Evolutionary conservation across 352 stramenopile species (phyloP).

Genomic region (Phytophthora syringae): DNA sequence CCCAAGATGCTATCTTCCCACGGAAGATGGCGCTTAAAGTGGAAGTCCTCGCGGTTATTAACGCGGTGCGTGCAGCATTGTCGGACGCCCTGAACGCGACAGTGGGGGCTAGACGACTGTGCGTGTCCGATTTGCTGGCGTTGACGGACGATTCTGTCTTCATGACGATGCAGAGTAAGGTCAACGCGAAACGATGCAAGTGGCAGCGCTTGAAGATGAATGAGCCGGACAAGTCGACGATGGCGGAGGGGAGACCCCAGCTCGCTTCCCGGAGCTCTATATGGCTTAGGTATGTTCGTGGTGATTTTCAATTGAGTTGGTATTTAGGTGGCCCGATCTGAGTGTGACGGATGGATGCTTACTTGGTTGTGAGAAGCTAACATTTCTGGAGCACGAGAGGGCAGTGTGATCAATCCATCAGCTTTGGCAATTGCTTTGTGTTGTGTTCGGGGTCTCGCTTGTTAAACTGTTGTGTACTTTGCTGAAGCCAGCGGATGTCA

Average conservation of each 20-base stretch:
- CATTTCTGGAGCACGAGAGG: background rate
- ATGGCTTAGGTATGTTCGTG: slow-evolving; percentile 33
- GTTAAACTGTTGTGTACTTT: no score
- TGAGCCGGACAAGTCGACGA: slow-evolving; percentile 33
- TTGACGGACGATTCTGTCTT: slow-evolving; percentile 56
- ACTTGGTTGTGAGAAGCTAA: background rate
- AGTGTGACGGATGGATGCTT: slow-evolving; percentile 1
- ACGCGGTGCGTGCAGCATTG: slow-evolving; percentile 57
- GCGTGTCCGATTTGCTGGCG: slow-evolving; percentile 43
- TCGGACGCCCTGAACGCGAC: slow-evolving; percentile 60
- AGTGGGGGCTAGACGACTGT: slow-evolving; percentile 28
- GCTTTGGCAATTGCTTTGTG: slow-evolving; percentile 14
- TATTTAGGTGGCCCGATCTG: slow-evolving; percentile 12
- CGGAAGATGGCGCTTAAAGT: slow-evolving; percentile 52
- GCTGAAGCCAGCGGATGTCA: no score
- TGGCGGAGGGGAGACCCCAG: slow-evolving; percentile 32
- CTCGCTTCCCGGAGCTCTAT: slow-evolving; percentile 49
- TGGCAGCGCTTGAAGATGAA: slow-evolving; percentile 63
- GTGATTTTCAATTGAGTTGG: slow-evolving; percentile 23
- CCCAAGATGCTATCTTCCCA: slow-evolving; percentile 56
- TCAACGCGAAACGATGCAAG: slow-evolving; percentile 42
- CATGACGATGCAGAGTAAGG: slow-evolving; percentile 50
- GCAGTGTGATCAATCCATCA: slow-evolving; percentile 33
- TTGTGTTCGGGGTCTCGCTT: no score
- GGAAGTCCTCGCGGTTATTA: slow-evolving; percentile 49